phyloP scores from a whole-genome alignment of 176 grass and related monocot species.

The Tillandsia fasciculata region DNA sequence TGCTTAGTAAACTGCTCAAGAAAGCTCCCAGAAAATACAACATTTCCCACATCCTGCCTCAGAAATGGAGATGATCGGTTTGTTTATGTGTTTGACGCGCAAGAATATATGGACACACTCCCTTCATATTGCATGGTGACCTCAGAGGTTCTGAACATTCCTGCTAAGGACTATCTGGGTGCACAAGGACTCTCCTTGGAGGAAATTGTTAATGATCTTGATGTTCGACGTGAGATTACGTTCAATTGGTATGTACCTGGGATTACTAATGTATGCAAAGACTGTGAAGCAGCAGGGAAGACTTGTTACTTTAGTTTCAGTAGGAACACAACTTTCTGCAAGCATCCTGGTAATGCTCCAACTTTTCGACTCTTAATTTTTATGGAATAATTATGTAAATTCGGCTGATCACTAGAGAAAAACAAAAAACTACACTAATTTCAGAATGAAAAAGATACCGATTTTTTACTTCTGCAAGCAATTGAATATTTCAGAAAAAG shows the following conservation, averaged over 20 bases:
- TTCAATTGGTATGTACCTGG: constrained; percentile 17
- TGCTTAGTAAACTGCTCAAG: constrained; percentile 30
- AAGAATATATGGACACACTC: constrained; percentile 18
- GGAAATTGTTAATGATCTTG: background rate
- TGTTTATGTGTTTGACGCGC: background rate
- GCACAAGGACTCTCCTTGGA: too few species aligned
- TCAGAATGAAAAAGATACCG: too few species aligned
- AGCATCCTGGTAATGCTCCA: too few species aligned
- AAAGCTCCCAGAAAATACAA: background rate
- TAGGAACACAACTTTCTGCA: too few species aligned
- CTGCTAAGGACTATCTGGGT: background rate
- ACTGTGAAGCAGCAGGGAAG: constrained; percentile 13
- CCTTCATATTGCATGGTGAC: constrained; percentile 22
- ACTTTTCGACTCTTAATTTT: too few species aligned
- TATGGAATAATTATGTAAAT: too few species aligned
- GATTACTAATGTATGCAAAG: constrained; percentile 12
- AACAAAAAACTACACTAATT: too few species aligned
- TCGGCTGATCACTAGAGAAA: too few species aligned
- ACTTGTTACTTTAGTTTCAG: constrained; percentile 13
- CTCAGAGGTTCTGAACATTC: constrained; percentile 2
- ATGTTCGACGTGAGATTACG: constrained; percentile 11
- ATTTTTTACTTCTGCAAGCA: too few species aligned
- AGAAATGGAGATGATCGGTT: background rate
- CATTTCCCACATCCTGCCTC: too few species aligned
- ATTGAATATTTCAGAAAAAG: too few species aligned